Conservation (phyloP, 495 filamentous ascomycete genomes). For the Hyaloscypha finlandica region DNA sequence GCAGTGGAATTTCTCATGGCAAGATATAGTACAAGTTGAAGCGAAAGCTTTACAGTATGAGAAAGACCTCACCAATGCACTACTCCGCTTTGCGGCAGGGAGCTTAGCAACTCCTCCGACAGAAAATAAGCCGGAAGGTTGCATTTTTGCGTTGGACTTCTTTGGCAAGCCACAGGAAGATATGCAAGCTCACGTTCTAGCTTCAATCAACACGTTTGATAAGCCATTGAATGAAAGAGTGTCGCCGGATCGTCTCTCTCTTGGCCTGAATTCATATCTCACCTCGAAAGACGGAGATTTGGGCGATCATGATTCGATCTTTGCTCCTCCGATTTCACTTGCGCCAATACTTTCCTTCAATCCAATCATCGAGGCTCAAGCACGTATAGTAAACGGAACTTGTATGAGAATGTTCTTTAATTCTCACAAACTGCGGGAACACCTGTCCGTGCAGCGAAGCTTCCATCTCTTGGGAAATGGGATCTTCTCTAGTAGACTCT, state of each 20-base stretch:
- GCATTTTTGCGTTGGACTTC: conserved; percentile 39
- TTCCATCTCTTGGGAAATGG: conserved; percentile 87
- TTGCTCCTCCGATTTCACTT: conserved; percentile 72
- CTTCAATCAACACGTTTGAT: conserved; percentile 51
- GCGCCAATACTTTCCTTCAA: conserved; percentile 74
- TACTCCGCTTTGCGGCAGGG: conserved; percentile 31
- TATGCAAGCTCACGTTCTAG: conserved; percentile 48
- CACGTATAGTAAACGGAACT: conserved; percentile 71
- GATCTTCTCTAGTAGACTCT: conserved; percentile 74
- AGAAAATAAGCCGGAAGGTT: not conserved
- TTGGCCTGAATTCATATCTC: conserved; percentile 19
- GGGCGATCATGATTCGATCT: conserved; percentile 19
- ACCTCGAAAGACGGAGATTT: not conserved
- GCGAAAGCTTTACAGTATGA: conserved; percentile 65
- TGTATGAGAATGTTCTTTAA: conserved; percentile 80
- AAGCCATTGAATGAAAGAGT: conserved; percentile 26
- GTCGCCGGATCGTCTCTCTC: conserved; percentile 17
- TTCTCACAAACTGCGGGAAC: conserved; percentile 69
- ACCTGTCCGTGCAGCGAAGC: conserved; percentile 73
- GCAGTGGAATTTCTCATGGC: conserved; percentile 77
- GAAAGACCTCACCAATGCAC: conserved; percentile 44
- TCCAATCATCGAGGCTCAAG: conserved; percentile 72
- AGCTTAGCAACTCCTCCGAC: not conserved
- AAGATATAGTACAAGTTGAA: conserved; percentile 65
- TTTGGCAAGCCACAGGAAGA: conserved; percentile 53